These are phyloP conservation scores for Agrocybe praecox DNA, from an alignment of 768 basidiomycete species.

Conservation along the genomic window DNA sequence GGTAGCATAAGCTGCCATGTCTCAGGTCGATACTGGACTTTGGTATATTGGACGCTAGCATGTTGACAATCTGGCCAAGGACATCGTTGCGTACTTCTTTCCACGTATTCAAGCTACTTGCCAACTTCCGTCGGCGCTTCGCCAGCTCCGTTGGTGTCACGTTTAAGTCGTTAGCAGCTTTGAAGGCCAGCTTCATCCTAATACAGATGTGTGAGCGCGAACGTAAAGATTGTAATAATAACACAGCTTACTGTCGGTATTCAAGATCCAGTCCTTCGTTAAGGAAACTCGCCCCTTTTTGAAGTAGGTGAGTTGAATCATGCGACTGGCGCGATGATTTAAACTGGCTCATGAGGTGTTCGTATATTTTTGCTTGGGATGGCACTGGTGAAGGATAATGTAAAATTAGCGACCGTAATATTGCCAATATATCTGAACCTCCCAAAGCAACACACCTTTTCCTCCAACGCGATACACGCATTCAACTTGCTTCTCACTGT, in stretches of 20 bases:
- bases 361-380: neutral
- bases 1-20: neutral
- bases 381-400: no score
- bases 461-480: neutral
- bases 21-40: neutral
- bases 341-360: neutral
- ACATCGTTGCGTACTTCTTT: neutral
- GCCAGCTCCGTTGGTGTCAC: neutral
- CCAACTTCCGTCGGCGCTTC: neutral
- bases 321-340: neutral
- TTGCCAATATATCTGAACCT: no score
- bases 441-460: neutral
- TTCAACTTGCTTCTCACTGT: neutral
- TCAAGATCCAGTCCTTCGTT: neutral
- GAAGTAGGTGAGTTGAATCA: neutral
- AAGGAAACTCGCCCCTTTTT: neutral
- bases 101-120: neutral
- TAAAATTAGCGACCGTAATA: no score
- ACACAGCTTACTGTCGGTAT: neutral
- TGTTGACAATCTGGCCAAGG: neutral
- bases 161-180: neutral
- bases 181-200: neutral
- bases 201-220: neutral
- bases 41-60: neutral
- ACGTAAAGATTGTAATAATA: neutral